Evolutionary conservation across 176 grass and related monocot species (phyloP).

Genomic region (Oryza rufipogon): DNA sequence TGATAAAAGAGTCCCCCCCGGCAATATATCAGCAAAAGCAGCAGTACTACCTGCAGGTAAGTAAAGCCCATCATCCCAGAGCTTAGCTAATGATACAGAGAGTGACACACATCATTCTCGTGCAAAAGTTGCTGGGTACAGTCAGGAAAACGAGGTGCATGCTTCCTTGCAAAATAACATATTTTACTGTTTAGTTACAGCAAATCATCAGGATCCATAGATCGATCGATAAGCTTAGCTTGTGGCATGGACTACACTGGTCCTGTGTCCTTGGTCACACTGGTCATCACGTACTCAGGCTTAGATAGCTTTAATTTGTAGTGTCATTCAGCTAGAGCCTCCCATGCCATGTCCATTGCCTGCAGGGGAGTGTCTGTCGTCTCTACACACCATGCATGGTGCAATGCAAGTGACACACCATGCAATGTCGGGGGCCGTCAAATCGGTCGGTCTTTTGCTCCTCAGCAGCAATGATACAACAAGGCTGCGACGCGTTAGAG

Average conservation of each 20-base stretch:
- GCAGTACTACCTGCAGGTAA: neutral
- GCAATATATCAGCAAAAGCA: conserved; percentile 2
- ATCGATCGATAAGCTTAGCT: neutral
- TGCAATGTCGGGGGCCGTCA: conserved; percentile 50
- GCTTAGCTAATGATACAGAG: conserved; percentile 28
- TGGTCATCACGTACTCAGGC: neutral
- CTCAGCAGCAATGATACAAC: conserved; percentile 42
- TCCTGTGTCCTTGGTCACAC: conserved; percentile 10
- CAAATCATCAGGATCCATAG: conserved; percentile 10
- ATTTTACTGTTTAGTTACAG: neutral
- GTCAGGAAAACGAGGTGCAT: conserved; percentile 44
- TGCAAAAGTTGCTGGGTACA: conserved; percentile 40
- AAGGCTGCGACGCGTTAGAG: neutral
- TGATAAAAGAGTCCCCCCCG: conserved; percentile 31
- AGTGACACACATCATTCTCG: conserved; percentile 24
- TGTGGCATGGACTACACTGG: neutral
- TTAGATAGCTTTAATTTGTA: conserved; percentile 3
- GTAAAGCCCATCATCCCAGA: conserved; percentile 39
- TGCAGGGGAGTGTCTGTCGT: conserved; percentile 37
- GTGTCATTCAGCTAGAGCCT: neutral
- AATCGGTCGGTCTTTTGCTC: conserved; percentile 53
- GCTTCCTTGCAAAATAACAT: conserved; percentile 25
- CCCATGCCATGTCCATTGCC: neutral
- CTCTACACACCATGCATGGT: neutral
- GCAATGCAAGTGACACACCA: conserved; percentile 18